phyloP scores from a whole-genome alignment of 2,329 filamentous ascomycete genomes.

The Anisogramma anomala region DNA sequence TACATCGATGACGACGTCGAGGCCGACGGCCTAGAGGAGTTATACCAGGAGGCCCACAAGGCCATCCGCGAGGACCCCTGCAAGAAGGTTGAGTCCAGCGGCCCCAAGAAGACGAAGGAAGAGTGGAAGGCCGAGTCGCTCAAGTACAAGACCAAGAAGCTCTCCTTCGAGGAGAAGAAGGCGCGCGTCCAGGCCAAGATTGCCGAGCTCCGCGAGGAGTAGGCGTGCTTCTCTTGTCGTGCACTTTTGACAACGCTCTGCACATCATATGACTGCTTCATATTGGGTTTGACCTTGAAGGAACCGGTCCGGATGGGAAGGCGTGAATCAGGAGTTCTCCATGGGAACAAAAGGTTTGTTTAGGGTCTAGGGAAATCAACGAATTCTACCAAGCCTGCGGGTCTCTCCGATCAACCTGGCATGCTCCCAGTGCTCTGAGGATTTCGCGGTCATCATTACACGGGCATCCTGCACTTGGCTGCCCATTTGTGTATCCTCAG shows the following conservation, averaged over 20 bases:
- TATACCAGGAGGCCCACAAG: conserved; percentile 90
- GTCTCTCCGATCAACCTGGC: background rate
- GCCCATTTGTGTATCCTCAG: too few relatives aligned
- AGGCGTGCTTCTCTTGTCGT: conserved; percentile 16
- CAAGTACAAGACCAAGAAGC: conserved; percentile 73
- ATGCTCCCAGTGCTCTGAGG: background rate
- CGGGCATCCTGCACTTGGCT: too few relatives aligned
- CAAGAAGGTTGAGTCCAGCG: conserved; percentile 73
- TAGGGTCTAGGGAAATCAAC: conserved; percentile 14
- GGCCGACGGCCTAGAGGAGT: conserved; percentile 91
- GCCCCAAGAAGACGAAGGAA: conserved; percentile 89
- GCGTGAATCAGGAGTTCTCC: conserved; percentile 12
- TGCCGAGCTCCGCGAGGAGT: conserved; percentile 57
- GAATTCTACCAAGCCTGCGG: conserved; percentile 14
- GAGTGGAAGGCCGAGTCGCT: conserved; percentile 92
- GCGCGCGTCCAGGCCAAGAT: conserved; percentile 84
- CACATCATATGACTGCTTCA: conserved; percentile 5
- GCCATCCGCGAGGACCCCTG: conserved; percentile 95
- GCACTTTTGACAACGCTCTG: conserved; percentile 3
- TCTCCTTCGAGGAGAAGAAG: conserved; percentile 72
- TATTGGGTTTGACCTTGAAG: conserved; percentile 5
- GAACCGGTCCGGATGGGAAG: conserved; percentile 13
- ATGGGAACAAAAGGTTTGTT: conserved; percentile 13
- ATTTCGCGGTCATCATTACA: background rate
- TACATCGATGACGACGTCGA: conserved; percentile 97